A percentile compares a stretch with the other conserved stretches of the same genome.
phyloP scores from a whole-genome alignment of 164 flowering plant species.

The Amborella trichopoda region DNA sequence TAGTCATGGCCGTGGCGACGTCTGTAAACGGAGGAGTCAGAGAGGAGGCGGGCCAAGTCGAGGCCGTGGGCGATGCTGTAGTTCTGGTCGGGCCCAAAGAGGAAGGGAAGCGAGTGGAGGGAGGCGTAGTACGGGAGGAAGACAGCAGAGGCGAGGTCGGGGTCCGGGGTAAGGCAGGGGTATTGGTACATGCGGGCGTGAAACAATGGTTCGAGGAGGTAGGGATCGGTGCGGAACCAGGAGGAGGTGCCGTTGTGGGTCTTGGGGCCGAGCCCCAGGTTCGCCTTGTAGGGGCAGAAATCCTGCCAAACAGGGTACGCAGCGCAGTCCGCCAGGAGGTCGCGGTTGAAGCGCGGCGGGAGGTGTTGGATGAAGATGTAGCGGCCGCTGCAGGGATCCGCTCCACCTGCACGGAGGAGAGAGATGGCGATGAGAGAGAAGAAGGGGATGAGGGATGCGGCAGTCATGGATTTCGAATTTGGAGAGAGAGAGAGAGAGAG shows the following conservation, averaged over 20 bases:
- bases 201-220: conserved; percentile 67
- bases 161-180: conserved; percentile 77
- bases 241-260: conserved; percentile 79
- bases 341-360: conserved; percentile 70
- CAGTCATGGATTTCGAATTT: no score
- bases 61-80: conserved; percentile 45
- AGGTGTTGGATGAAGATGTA: conserved; percentile 75
- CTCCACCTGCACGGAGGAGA: neutral
- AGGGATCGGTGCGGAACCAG: conserved; percentile 87
- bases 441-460: conserved; percentile 2
- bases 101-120: conserved; percentile 52
- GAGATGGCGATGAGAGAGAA: neutral
- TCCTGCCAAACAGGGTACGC: conserved; percentile 45
- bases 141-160: conserved; percentile 47
- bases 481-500: no score
- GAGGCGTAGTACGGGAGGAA: conserved; percentile 77
- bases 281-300: conserved; percentile 60
- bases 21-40: conserved; percentile 41
- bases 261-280: conserved; percentile 81
- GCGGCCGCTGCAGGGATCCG: conserved; percentile 35
- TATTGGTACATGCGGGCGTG: conserved; percentile 86
- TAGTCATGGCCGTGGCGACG: conserved; percentile 58
- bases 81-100: conserved; percentile 57
- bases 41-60: conserved; percentile 29
- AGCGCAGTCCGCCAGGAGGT: conserved; percentile 59